These are phyloP conservation scores for Solanum gandarillasii DNA, from an alignment of 257 asterid species.

Conservation along the genomic window DNA sequence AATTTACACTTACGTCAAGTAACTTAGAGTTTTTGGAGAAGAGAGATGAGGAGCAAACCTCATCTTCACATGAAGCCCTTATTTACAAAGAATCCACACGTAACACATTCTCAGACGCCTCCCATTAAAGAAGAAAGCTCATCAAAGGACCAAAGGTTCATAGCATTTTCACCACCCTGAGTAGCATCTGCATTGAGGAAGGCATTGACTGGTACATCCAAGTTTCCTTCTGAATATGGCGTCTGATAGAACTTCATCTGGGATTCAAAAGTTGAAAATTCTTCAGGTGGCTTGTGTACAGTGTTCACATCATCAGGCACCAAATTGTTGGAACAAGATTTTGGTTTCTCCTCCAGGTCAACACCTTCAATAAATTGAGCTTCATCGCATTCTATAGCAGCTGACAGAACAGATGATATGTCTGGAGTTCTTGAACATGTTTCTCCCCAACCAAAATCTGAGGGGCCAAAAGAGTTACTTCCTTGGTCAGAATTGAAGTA, in stretches of 20 bases:
- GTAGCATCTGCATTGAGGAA: conserved; percentile 45
- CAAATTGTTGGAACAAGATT: conserved; percentile 17
- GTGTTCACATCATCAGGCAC: conserved; percentile 11
- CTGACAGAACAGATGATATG: conserved; percentile 54
- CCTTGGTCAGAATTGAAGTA: conserved; percentile 73
- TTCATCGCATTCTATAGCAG: conserved; percentile 43
- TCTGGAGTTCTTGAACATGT: conserved; percentile 56
- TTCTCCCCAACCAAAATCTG: conserved; percentile 72
- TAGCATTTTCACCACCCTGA: conserved; percentile 40
- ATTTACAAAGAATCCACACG: conserved; percentile 37
- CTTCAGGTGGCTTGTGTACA: conserved; percentile 21
- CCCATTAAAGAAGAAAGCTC: conserved; percentile 47
- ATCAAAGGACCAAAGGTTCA: conserved; percentile 69
- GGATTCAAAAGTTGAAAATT: conserved; percentile 35
- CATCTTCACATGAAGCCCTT: conserved; percentile 50
- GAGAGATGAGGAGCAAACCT: conserved; percentile 1
- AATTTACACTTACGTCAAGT: background rate
- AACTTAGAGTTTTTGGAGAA: background rate
- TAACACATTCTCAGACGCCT: conserved; percentile 12
- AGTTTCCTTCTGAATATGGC: conserved; percentile 46
- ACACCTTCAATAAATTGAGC: conserved; percentile 31
- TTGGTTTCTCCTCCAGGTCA: conserved; percentile 36
- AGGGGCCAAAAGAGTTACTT: conserved; percentile 66
- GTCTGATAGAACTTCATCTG: conserved; percentile 54
- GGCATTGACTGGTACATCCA: conserved; percentile 61